phyloP scores from a whole-genome alignment of 495 filamentous ascomycete genomes.

The Penicillium arizonense region DNA sequence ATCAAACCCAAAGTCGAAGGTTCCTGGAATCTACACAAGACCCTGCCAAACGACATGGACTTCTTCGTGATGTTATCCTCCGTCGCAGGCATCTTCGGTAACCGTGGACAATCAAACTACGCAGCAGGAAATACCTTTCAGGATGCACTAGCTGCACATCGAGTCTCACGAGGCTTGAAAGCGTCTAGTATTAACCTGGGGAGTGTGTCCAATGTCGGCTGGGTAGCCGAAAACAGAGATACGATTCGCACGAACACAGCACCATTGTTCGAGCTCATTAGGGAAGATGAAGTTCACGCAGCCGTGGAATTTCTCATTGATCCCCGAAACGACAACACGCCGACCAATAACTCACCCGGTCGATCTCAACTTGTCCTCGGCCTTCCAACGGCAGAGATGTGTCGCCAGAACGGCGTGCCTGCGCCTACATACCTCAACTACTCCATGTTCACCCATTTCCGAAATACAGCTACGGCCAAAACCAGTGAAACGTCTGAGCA shows the following conservation, averaged over 20 bases:
- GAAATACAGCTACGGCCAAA: background rate
- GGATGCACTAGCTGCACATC: conserved; percentile 37
- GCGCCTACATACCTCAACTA: conserved; percentile 24
- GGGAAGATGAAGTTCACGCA: conserved; percentile 27
- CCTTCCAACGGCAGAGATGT: conserved; percentile 20
- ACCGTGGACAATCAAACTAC: conserved; percentile 55
- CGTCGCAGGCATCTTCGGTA: conserved; percentile 26
- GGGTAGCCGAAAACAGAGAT: conserved; percentile 40
- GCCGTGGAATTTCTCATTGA: conserved; percentile 32
- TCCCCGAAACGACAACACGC: conserved; percentile 5
- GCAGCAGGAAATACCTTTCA: conserved; percentile 51
- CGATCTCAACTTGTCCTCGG: conserved; percentile 25
- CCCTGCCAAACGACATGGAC: conserved; percentile 20
- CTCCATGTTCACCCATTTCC: conserved; percentile 31
- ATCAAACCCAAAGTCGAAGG: conserved; percentile 25
- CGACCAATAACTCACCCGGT: background rate
- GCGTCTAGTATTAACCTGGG: conserved; percentile 53
- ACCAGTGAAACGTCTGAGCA: background rate
- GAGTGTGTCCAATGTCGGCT: conserved; percentile 54
- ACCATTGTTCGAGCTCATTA: conserved; percentile 22
- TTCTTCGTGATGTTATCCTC: conserved; percentile 44
- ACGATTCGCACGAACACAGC: conserved; percentile 14
- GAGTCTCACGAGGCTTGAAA: conserved; percentile 20
- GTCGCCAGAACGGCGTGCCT: conserved; percentile 20
- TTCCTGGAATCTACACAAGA: conserved; percentile 29